Conservation (phyloP, 148 eudicot species). For the Agrostemma githago region DNA sequence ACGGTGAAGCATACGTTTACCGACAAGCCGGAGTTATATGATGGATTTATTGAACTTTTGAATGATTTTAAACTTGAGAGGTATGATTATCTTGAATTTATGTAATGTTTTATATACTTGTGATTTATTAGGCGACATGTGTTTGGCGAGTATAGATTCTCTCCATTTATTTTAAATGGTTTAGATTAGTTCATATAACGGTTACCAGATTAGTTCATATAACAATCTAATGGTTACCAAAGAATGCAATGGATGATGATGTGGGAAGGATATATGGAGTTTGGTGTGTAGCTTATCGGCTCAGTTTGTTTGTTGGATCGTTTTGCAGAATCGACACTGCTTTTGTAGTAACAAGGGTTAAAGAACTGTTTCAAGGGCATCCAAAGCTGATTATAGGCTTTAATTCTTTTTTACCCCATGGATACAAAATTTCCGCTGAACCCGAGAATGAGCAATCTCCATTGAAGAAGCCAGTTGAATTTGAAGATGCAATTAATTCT, state of each 20-base stretch:
- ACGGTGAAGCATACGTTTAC: conserved; percentile 87
- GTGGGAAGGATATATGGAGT: too few species aligned
- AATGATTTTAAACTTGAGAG: conserved; percentile 86
- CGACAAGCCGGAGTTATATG: conserved; percentile 81
- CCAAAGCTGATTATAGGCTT: conserved; percentile 74
- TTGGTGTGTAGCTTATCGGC: conserved; percentile 10
- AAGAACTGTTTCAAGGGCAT: conserved; percentile 90
- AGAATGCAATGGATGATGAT: too few species aligned
- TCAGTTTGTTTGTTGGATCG: conserved; percentile 1
- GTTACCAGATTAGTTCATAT: too few species aligned
- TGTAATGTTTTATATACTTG: background rate
- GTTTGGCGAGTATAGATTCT: too few species aligned
- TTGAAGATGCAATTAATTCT: conserved; percentile 80
- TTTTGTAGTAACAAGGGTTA: conserved; percentile 83
- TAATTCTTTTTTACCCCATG: conserved; percentile 92
- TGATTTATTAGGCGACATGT: background rate
- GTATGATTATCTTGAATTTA: conserved; percentile 27
- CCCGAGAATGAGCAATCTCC: conserved; percentile 62
- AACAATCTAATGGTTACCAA: too few species aligned
- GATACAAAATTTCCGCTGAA: conserved; percentile 64
- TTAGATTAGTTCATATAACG: too few species aligned
- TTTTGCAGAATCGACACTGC: conserved; percentile 69
- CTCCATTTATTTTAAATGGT: too few species aligned
- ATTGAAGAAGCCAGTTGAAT: conserved; percentile 80
- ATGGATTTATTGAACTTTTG: conserved; percentile 90